Conservation (phyloP, 805 yeast genomes). For the Diddensiella caesifluorescens region DNA sequence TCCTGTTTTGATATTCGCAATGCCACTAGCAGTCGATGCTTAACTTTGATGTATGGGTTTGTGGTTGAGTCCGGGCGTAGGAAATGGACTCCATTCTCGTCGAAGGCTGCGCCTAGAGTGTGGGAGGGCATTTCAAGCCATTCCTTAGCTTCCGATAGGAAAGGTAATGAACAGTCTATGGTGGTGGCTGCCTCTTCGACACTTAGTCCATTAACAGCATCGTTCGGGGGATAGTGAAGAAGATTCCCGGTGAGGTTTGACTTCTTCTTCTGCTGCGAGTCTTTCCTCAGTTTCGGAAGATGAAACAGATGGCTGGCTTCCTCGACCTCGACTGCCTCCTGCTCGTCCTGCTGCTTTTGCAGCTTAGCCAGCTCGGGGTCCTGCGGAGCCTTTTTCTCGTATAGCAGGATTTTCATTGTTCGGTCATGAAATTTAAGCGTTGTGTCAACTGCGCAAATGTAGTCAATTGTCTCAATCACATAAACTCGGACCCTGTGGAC, state of each 20-base stretch:
- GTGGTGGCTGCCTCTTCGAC: too few relatives aligned
- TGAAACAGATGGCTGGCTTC: conserved; percentile 3
- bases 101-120: neutral
- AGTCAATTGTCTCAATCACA: conserved; percentile 82
- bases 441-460: conserved; percentile 87
- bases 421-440: conserved; percentile 51
- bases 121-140: conserved; percentile 7
- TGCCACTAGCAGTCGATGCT: conserved; percentile 92
- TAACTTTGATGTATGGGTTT: conserved; percentile 70
- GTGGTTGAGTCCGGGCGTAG: conserved; percentile 76
- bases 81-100: conserved; percentile 3
- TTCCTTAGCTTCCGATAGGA: conserved; percentile 10
- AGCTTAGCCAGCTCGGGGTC: conserved; percentile 1
- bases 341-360: conserved; percentile 2
- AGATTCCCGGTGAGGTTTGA: conserved; percentile 13
- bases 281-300: too few relatives aligned
- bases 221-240: conserved; percentile 3
- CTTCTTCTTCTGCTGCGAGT: too few relatives aligned
- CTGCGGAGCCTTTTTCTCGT: conserved; percentile 52
- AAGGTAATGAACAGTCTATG: conserved; percentile 15
- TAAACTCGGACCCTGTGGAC: conserved; percentile 82
- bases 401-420: conserved; percentile 38
- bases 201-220: too few relatives aligned
- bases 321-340: conserved; percentile 1
- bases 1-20: conserved; percentile 61